Percentiles rank a stretch among this genome's conserved stretches.
Evolutionary conservation across 2,329 filamentous ascomycete species (phyloP).

Genomic region (Trichophyton mentagrophytes): DNA sequence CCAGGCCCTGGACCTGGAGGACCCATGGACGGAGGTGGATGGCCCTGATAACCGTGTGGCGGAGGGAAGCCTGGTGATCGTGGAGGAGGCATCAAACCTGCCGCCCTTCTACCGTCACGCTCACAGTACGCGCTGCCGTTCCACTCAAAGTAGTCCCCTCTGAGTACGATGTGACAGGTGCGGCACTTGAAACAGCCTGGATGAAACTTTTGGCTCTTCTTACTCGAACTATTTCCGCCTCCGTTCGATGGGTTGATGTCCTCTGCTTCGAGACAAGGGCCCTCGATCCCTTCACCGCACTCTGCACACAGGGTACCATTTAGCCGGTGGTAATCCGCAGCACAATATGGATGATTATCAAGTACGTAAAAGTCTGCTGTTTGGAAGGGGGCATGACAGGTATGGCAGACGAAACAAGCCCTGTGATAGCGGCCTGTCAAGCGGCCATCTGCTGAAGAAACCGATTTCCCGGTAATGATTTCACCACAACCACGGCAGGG

Average conservation of each 20-base stretch:
- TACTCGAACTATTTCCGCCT: background rate
- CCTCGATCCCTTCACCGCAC: conserved; percentile 80
- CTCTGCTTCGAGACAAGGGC: conserved; percentile 80
- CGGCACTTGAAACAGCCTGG: conserved; percentile 73
- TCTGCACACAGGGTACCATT: conserved; percentile 74
- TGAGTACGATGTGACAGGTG: conserved; percentile 56
- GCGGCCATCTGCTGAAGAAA: conserved; percentile 84
- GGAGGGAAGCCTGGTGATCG: conserved; percentile 15
- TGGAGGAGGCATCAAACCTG: conserved; percentile 26
- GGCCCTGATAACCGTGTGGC: conserved; percentile 12
- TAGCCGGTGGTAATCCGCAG: conserved; percentile 79
- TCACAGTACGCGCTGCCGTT: conserved; percentile 72
- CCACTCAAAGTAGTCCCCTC: conserved; percentile 85
- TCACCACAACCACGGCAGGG: conserved; percentile 72
- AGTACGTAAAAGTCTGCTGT: conserved; percentile 90
- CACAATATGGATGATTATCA: conserved; percentile 76
- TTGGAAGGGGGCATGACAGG: conserved; percentile 66
- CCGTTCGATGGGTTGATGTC: conserved; percentile 15
- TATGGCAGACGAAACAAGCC: conserved; percentile 81
- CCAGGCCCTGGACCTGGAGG: background rate
- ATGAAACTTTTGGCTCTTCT: conserved; percentile 60
- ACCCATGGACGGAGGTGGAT: conserved; percentile 8
- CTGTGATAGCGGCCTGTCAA: conserved; percentile 92
- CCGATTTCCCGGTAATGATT: conserved; percentile 74
- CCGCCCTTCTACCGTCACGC: conserved; percentile 59